A percentile compares a stretch with the other conserved stretches of the same genome.
Evolutionary conservation across 257 asterid species (phyloP).

Genomic region (Przewalskia tangutica): DNA sequence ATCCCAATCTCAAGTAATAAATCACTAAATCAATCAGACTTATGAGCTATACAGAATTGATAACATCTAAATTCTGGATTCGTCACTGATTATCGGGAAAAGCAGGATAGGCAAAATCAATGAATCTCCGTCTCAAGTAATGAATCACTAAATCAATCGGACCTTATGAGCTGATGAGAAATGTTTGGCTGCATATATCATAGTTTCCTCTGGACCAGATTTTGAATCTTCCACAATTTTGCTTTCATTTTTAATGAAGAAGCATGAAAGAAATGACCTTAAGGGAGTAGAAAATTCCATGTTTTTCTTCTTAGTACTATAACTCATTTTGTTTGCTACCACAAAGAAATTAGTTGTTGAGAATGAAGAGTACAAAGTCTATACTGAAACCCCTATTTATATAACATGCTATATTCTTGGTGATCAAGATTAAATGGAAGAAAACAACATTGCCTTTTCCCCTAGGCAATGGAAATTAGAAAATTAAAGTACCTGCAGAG

Average conservation of each 20-base stretch:
- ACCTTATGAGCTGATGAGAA: neutral
- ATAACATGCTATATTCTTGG: neutral
- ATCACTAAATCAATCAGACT: neutral
- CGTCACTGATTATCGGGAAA: too few relatives aligned
- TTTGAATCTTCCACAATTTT: neutral
- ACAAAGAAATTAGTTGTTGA: too few relatives aligned
- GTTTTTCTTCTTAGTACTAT: neutral
- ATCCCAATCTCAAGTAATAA: neutral
- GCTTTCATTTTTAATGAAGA: neutral
- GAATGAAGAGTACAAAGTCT: neutral
- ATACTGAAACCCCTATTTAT: neutral
- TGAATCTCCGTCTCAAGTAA: neutral
- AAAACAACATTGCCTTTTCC: neutral
- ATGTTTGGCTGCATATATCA: constrained; percentile 2
- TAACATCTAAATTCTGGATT: neutral
- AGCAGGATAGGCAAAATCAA: neutral
- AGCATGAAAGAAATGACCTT: neutral
- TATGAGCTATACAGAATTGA: neutral
- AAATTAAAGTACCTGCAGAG: neutral
- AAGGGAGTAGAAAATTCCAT: neutral
- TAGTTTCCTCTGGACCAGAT: neutral
- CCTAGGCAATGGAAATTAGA: neutral
- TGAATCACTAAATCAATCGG: neutral
- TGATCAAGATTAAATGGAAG: neutral
- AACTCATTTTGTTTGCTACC: neutral